These are phyloP conservation scores for Kwoniella bestiolae DNA, from an alignment of 768 basidiomycete species.

Conservation along the genomic window DNA sequence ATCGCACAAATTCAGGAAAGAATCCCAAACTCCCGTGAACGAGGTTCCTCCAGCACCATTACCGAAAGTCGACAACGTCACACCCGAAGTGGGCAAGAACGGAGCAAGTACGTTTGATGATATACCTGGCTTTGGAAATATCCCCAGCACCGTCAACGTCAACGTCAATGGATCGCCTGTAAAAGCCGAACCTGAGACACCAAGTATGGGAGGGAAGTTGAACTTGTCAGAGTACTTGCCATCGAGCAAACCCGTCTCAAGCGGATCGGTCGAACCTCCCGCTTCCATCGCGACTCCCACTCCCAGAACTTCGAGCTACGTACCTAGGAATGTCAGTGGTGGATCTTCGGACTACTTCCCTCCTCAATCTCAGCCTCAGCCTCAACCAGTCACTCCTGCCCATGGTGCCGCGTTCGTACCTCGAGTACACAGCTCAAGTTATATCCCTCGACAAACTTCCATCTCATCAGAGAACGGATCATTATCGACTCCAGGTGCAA, in stretches of 20 bases:
- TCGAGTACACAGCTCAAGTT: constrained; percentile 19
- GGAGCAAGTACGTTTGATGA: constrained; percentile 5
- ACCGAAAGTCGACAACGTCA: not conserved
- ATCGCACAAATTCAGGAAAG: constrained; percentile 39
- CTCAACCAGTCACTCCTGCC: not conserved
- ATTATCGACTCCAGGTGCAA: too few relatives aligned
- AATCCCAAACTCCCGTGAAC: constrained; percentile 17
- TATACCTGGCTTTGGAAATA: constrained; percentile 25
- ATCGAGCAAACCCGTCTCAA: constrained; percentile 11
- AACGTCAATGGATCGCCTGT: constrained; percentile 2
- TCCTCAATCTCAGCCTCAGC: constrained; percentile 19
- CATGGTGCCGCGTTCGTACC: constrained; percentile 26
- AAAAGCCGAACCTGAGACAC: constrained; percentile 23
- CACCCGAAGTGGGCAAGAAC: not conserved
- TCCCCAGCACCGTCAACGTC: not conserved
- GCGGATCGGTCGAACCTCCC: constrained; percentile 12
- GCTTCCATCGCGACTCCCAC: constrained; percentile 12
- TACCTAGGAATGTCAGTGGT: constrained; percentile 22
- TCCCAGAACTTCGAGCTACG: constrained; percentile 15
- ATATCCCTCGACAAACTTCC: constrained; percentile 12
- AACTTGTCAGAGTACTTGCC: constrained; percentile 32
- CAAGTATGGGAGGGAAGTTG: constrained; percentile 14
- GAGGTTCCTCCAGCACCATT: constrained; percentile 1
- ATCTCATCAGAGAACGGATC: not conserved
- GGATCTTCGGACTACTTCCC: constrained; percentile 33